Base-by-base conservation (phyloP, 768 basidiomycete genomes). In the Leccinum imitatum region DNA sequence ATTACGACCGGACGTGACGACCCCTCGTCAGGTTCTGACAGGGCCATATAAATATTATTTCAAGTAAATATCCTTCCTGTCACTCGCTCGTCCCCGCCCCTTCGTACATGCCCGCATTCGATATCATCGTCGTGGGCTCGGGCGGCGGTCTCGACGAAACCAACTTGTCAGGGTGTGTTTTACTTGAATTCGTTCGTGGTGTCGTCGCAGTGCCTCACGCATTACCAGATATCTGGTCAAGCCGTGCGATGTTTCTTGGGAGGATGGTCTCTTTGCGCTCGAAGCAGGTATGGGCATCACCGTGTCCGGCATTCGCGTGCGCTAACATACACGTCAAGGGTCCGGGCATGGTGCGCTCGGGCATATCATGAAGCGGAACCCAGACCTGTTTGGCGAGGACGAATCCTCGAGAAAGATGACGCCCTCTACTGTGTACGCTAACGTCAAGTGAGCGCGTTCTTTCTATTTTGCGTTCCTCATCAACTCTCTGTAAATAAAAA, bases 81-180 rank as follows among this genome's bases (percentile, higher is more conserved):
- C 15, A 50, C 13, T 27, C 31, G 17, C 19, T 17, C 23, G 15
- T 27, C 7, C 30, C 51, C 48, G 6, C 8, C 25, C n/a, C 9
- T 31, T 17, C 58, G 17, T 14, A 4, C 58, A 83, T 80, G 80
- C 75, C 79, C 56, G 67, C 72, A 10, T 93, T 93, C 71, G 86
- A 91, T 71, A 68, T 93, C 64, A 76, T 93, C 60, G 88, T 90
- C 65, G 85, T 93, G 39, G 95, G 87, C 52, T 84, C 86, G 65
- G 93, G 94, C 58, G 95, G 95, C 50, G 95, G 95, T 53, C 93
- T 93, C 8, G 82, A 88, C 66, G 95, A 98, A 74, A 89, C 87
- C 23, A 91, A 98, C 76, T 75, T 97, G 63, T 92, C 91, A 27
- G 89, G 85, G 94, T 93, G 71, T 65, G 87, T 81, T 50, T 44